Conservation (phyloP, 2,329 filamentous ascomycete genomes). For the Pseudopyricularia cyperi region DNA sequence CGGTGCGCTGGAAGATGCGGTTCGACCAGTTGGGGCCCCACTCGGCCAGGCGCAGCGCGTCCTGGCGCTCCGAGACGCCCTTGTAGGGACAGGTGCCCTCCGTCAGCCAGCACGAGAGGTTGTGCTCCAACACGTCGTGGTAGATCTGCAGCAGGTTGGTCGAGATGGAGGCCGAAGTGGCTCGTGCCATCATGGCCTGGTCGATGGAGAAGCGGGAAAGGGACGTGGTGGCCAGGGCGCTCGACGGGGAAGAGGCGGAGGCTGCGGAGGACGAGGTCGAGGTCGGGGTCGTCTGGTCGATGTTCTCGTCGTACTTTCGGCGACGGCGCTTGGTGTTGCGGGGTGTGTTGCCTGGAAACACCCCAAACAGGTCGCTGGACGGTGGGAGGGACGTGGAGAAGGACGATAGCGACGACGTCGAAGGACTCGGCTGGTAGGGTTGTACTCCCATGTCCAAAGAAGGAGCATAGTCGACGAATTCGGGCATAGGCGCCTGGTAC, state of each 20-base stretch:
- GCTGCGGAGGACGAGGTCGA: background rate
- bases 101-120: constrained; percentile 38
- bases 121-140: constrained; percentile 40
- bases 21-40: constrained; percentile 30
- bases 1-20: constrained; percentile 34
- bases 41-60: constrained; percentile 12
- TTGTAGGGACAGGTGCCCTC: constrained; percentile 39
- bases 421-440: background rate
- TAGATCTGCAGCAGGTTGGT: constrained; percentile 33
- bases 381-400: background rate
- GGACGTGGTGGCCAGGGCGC: background rate
- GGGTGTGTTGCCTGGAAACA: background rate
- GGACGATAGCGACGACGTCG: background rate
- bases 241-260: background rate
- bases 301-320: background rate
- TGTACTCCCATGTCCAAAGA: background rate
- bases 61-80: constrained; percentile 8
- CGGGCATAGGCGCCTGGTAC: background rate
- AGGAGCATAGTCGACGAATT: background rate
- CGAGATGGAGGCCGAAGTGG: constrained; percentile 23
- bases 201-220: constrained; percentile 7
- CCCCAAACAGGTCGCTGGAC: background rate
- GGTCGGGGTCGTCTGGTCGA: too few species aligned
- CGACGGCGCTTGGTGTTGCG: background rate
- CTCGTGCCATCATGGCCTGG: constrained; percentile 12